Percentiles rank a stretch among this genome's conserved stretches.
Evolutionary conservation across 108 stramenopile genomes (phyloP).

Genomic region (Pseudonitzschia multiseries): DNA sequence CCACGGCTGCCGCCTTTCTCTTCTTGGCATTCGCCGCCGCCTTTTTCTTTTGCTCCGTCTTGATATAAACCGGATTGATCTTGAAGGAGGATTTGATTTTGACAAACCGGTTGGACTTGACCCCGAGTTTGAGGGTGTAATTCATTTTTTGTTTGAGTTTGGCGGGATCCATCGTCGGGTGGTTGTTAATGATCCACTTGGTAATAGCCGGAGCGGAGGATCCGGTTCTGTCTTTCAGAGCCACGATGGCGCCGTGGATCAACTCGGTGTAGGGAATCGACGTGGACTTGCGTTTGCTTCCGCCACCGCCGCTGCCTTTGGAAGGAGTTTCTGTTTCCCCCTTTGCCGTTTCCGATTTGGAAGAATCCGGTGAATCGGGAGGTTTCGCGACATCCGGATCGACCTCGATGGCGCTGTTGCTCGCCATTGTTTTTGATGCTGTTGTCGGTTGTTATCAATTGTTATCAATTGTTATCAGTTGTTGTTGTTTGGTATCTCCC

Average conservation of each 20-base stretch:
- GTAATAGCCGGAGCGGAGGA: slow-evolving; percentile 62
- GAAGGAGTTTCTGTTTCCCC: slow-evolving; percentile 16
- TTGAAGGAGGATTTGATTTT: slow-evolving; percentile 75
- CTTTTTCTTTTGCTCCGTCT: slow-evolving; percentile 50
- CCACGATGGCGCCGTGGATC: slow-evolving; percentile 68
- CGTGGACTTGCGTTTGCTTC: background rate
- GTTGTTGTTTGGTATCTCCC: no score
- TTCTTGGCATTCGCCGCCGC: slow-evolving; percentile 27
- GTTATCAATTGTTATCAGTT: no score
- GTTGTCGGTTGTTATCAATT: no score
- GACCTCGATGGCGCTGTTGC: background rate
- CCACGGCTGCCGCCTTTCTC: slow-evolving; percentile 48
- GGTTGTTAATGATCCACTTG: slow-evolving; percentile 66
- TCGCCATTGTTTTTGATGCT: background rate
- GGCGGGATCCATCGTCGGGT: slow-evolving; percentile 38
- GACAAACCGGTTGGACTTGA: slow-evolving; percentile 61
- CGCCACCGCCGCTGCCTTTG: slow-evolving; percentile 2
- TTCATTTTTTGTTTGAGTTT: slow-evolving; percentile 55
- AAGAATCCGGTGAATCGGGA: background rate
- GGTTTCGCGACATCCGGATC: slow-evolving; percentile 8
- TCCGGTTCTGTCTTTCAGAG: slow-evolving; percentile 77
- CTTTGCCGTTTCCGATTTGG: background rate
- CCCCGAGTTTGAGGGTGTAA: slow-evolving; percentile 63
- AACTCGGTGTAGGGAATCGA: slow-evolving; percentile 59
- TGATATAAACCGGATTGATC: slow-evolving; percentile 56